Percentiles rank a stretch among this genome's conserved stretches.
These are phyloP conservation scores for Fusarium zealandicum DNA, from an alignment of 2,329 filamentous ascomycete genomes.

Conservation along the genomic window DNA sequence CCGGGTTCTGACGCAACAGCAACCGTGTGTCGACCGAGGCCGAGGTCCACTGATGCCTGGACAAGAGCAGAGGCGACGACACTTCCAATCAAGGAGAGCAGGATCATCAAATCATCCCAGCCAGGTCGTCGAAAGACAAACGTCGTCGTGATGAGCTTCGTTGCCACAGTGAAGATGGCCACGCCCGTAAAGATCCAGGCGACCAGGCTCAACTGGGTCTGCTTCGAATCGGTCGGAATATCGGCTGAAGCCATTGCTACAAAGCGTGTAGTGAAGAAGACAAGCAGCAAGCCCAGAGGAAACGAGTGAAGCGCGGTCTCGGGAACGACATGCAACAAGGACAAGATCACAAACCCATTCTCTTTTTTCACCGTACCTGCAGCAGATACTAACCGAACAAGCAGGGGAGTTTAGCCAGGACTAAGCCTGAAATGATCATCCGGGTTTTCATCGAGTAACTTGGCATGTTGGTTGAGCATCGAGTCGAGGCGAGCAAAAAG, in stretches of 20 bases:
- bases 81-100: slow-evolving; percentile 4
- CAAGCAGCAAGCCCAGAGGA: neutral
- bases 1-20: slow-evolving; percentile 8
- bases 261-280: neutral
- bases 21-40: slow-evolving; percentile 8
- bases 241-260: neutral
- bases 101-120: slow-evolving; percentile 19
- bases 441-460: no score
- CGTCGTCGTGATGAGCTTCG: slow-evolving; percentile 7
- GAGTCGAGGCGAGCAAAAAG: no score
- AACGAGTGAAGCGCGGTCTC: neutral
- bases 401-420: no score
- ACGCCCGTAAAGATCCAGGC: slow-evolving; percentile 13
- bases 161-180: slow-evolving; percentile 1
- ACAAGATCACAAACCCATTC: no score
- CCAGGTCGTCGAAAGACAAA: slow-evolving; percentile 7
- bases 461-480: no score
- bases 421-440: no score
- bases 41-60: slow-evolving; percentile 3
- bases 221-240: slow-evolving; percentile 3
- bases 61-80: slow-evolving; percentile 8
- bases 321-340: neutral
- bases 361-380: no score
- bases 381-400: no score
- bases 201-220: neutral